Conservation (phyloP, 2,329 filamentous ascomycete species). For the Coniella vitis region DNA sequence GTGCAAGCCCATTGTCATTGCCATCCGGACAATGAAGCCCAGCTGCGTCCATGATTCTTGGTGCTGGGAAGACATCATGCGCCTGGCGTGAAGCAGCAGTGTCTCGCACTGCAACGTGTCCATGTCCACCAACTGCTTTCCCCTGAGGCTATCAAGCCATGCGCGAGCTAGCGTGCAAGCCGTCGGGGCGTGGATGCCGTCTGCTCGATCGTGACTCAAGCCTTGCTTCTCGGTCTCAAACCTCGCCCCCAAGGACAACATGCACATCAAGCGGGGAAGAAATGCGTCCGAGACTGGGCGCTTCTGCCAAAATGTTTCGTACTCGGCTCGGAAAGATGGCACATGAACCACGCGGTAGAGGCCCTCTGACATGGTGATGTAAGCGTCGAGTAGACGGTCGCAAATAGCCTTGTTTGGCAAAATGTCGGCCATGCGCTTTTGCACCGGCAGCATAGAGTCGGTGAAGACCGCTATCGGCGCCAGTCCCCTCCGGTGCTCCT, state of each 20-base stretch:
- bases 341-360: slow-evolving; percentile 48
- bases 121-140: slow-evolving; percentile 47
- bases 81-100: slow-evolving; percentile 44
- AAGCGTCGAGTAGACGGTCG: slow-evolving; percentile 42
- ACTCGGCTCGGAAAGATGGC: slow-evolving; percentile 44
- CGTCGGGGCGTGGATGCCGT: slow-evolving; percentile 51
- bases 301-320: slow-evolving; percentile 46
- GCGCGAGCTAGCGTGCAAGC: slow-evolving; percentile 47
- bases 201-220: slow-evolving; percentile 42
- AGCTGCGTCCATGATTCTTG: slow-evolving; percentile 49
- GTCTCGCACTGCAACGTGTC: slow-evolving; percentile 48
- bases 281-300: slow-evolving; percentile 41
- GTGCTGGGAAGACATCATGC: slow-evolving; percentile 41
- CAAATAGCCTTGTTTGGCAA: slow-evolving; percentile 44
- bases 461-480: slow-evolving; percentile 49
- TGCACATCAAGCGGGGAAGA: slow-evolving; percentile 45
- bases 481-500: slow-evolving; percentile 39
- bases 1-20: slow-evolving; percentile 54
- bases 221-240: slow-evolving; percentile 46
- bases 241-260: slow-evolving; percentile 46
- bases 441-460: slow-evolving; percentile 51
- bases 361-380: slow-evolving; percentile 44
- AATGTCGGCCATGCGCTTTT: slow-evolving; percentile 52
- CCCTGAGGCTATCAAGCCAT: slow-evolving; percentile 46
- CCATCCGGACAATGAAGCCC: slow-evolving; percentile 49